phyloP scores from a whole-genome alignment of 2,329 filamentous ascomycete species.

The Myriosclerotinia scirpicola region DNA sequence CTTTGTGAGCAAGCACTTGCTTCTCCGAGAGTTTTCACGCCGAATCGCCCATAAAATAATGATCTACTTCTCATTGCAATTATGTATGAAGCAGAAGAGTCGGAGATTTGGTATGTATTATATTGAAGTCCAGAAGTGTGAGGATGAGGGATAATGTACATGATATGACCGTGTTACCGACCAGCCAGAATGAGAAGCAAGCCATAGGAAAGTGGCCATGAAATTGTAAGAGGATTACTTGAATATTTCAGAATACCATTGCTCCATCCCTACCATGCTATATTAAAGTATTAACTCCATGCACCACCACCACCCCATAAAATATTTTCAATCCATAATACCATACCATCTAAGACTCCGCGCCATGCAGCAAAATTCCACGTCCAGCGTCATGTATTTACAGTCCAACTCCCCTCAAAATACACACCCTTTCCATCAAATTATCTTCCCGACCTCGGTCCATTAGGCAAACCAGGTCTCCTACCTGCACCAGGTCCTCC shows the following conservation, averaged over 20 bases:
- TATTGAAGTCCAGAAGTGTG: no score
- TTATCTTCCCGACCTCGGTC: constrained; percentile 13
- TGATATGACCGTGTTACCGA: no score
- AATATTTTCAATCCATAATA: not conserved
- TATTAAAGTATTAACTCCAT: constrained; percentile 9
- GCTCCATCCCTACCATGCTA: constrained; percentile 2
- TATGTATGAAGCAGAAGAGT: no score
- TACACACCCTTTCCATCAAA: not conserved
- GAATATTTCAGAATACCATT: constrained; percentile 6
- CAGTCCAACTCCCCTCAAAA: not conserved
- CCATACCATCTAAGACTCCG: constrained; percentile 13
- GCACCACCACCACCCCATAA: not conserved
- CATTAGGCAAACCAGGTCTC: constrained; percentile 14
- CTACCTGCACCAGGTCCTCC: constrained; percentile 11
- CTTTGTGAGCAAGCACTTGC: no score
- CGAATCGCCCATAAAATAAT: no score
- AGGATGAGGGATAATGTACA: no score
- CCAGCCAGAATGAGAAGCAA: no score
- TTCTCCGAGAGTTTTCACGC: no score
- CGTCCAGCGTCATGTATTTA: constrained; percentile 9
- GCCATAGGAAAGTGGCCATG: not conserved
- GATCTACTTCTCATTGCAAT: no score
- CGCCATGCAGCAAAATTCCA: constrained; percentile 2
- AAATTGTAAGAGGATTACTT: not conserved
- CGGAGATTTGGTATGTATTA: no score